Percentiles rank a stretch among this genome's conserved stretches.
phyloP scores from a whole-genome alignment of 768 basidiomycete genomes.

The Boletus sp. region DNA sequence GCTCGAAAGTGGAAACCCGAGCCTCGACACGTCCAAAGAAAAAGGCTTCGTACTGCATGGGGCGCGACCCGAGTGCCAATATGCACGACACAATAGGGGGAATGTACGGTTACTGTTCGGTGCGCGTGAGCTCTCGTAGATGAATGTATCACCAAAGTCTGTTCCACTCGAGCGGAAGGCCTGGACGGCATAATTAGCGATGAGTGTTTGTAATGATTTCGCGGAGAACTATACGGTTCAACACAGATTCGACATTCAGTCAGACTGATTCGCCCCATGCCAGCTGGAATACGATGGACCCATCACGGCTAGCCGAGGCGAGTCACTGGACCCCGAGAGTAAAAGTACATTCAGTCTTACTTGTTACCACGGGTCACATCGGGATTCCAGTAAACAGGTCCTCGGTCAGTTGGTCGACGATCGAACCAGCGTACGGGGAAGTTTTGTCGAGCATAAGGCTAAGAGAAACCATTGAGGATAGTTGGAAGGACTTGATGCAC shows the following conservation, averaged over 20 bases:
- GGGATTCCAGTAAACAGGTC: slow-evolving; percentile 12
- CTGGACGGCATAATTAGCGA: slow-evolving; percentile 7
- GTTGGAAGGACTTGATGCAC: not conserved
- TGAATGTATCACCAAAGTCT: not conserved
- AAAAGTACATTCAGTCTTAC: too few relatives aligned
- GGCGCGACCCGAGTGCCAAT: not conserved
- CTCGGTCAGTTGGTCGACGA: slow-evolving; percentile 6
- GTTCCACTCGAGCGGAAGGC: not conserved
- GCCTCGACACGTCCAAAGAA: slow-evolving; percentile 13
- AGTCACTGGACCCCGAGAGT: too few relatives aligned
- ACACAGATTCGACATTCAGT: not conserved
- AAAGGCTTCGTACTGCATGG: slow-evolving; percentile 5
- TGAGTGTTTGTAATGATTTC: slow-evolving; percentile 6
- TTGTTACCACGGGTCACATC: slow-evolving; percentile 8
- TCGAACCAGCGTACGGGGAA: not conserved
- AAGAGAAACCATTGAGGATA: not conserved
- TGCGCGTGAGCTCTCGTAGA: slow-evolving; percentile 1
- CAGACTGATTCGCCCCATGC: too few relatives aligned
- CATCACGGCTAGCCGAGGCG: too few relatives aligned
- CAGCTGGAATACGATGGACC: too few relatives aligned
- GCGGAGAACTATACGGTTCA: slow-evolving; percentile 17
- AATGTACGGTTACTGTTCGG: slow-evolving; percentile 9
- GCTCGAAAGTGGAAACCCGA: not conserved
- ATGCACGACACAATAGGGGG: not conserved
- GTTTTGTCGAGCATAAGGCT: too few relatives aligned